Conservation (phyloP, 768 basidiomycete species). For the Hypholoma sublateritium region DNA sequence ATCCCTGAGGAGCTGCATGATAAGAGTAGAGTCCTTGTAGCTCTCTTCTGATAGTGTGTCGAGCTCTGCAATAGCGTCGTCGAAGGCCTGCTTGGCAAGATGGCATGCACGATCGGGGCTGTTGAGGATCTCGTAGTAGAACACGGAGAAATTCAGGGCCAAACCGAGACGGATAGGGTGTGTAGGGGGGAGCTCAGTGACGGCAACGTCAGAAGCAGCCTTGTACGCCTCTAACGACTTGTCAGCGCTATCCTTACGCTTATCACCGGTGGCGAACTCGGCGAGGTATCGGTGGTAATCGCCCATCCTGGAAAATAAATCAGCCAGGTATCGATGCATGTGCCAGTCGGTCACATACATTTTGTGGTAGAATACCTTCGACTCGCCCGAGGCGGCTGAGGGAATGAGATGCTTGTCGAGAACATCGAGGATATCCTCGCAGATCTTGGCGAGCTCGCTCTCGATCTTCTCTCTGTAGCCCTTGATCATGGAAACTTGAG, state of each 20-base stretch:
- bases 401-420: constrained; percentile 98
- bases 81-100: constrained; percentile 98
- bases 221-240: constrained; percentile 98
- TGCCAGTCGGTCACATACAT: constrained; percentile 55
- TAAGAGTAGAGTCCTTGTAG: constrained; percentile 98
- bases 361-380: constrained; percentile 99
- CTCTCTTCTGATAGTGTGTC: constrained; percentile 98
- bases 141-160: constrained; percentile 98
- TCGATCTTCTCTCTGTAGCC: constrained; percentile 98
- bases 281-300: constrained; percentile 99
- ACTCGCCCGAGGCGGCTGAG: constrained; percentile 94
- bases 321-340: constrained; percentile 4
- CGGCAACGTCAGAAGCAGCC: constrained; percentile 95
- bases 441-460: constrained; percentile 94
- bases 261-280: constrained; percentile 97
- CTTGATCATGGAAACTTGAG: constrained; percentile 97
- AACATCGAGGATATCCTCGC: constrained; percentile 96
- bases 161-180: constrained; percentile 99
- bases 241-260: constrained; percentile 95
- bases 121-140: constrained; percentile 99
- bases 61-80: constrained; percentile 98
- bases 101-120: constrained; percentile 98
- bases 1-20: constrained; percentile 95
- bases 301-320: constrained; percentile 76
- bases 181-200: constrained; percentile 92